Evolutionary conservation across 192 early-diverging fungal species (phyloP).

Genomic region (Coemansia sp.): DNA sequence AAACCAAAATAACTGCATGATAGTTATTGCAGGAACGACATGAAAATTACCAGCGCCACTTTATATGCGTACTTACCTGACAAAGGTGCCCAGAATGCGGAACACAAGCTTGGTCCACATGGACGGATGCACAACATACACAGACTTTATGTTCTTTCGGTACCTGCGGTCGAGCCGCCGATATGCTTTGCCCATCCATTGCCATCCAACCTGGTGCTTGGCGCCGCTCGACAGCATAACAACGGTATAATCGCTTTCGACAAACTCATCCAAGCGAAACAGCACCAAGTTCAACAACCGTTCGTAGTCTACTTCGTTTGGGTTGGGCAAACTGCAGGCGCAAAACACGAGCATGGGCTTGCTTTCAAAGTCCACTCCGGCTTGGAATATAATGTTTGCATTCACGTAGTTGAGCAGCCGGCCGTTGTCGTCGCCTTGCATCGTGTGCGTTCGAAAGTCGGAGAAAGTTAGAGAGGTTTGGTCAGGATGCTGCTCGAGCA

Average conservation of each 20-base stretch:
- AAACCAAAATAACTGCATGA: background rate
- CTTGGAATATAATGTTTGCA: conserved; percentile 43
- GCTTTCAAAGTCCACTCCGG: conserved; percentile 80
- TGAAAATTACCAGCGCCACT: background rate
- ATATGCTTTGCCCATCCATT: conserved; percentile 82
- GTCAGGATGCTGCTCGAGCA: conserved; percentile 12
- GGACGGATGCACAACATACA: conserved; percentile 89
- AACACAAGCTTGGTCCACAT: conserved; percentile 57
- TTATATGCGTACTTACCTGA: conserved; percentile 28
- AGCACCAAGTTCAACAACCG: conserved; percentile 65
- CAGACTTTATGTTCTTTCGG: conserved; percentile 88
- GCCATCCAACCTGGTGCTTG: conserved; percentile 69
- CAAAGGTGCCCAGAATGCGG: conserved; percentile 35
- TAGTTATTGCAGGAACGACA: background rate
- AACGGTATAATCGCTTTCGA: conserved; percentile 85
- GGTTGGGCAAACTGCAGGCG: conserved; percentile 79
- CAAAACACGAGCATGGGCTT: conserved; percentile 78
- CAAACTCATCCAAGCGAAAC: conserved; percentile 70
- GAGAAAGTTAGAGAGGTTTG: conserved; percentile 16
- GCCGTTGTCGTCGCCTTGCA: conserved; percentile 48
- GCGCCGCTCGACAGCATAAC: conserved; percentile 80
- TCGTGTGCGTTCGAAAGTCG: conserved; percentile 27
- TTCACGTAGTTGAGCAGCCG: conserved; percentile 45
- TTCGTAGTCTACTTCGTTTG: conserved; percentile 72
- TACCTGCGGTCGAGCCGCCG: conserved; percentile 73